These are phyloP conservation scores for Candida yuanshanica DNA, from an alignment of 805 yeast genomes.

Conservation along the genomic window DNA sequence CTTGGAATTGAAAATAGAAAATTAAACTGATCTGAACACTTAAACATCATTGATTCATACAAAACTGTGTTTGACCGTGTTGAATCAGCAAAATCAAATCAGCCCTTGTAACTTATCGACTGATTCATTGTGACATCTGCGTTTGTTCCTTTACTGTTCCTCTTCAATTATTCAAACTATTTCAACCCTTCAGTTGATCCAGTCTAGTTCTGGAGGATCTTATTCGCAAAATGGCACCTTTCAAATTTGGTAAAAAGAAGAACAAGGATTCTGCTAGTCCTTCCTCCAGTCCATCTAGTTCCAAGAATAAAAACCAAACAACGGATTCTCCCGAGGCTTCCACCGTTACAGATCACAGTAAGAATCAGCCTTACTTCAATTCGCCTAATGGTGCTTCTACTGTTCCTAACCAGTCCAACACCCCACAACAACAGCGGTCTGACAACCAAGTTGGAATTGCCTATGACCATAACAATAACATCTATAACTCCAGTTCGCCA, in stretches of 20 bases:
- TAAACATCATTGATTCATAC: too few species aligned
- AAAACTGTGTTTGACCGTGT: too few species aligned
- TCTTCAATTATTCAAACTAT: too few species aligned
- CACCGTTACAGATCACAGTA: conserved; percentile 13
- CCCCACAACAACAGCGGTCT: conserved; percentile 6
- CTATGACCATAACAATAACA: conserved; percentile 21
- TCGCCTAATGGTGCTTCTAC: conserved; percentile 7
- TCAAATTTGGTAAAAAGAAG: conserved; percentile 49
- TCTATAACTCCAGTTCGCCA: conserved; percentile 19
- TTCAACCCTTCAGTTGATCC: too few species aligned
- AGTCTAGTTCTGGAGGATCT: too few species aligned
- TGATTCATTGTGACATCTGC: too few species aligned
- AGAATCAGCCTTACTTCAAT: conserved; percentile 5
- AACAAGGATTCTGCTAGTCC: conserved; percentile 25
- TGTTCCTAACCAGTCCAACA: conserved; percentile 4
- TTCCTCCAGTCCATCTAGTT: conserved; percentile 11
- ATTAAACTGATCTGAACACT: too few species aligned
- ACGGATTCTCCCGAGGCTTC: conserved; percentile 22
- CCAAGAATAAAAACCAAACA: conserved; percentile 11
- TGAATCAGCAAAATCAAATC: background rate
- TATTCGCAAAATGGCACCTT: conserved; percentile 41
- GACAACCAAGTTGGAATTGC: conserved; percentile 8
- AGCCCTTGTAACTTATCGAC: background rate
- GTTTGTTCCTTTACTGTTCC: too few species aligned
- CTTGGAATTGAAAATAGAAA: too few species aligned